Evolutionary conservation across 768 basidiomycete genomes (phyloP), one percentile per base, ranked within the genome.

Genomic region (Lactarius sp.): DNA sequence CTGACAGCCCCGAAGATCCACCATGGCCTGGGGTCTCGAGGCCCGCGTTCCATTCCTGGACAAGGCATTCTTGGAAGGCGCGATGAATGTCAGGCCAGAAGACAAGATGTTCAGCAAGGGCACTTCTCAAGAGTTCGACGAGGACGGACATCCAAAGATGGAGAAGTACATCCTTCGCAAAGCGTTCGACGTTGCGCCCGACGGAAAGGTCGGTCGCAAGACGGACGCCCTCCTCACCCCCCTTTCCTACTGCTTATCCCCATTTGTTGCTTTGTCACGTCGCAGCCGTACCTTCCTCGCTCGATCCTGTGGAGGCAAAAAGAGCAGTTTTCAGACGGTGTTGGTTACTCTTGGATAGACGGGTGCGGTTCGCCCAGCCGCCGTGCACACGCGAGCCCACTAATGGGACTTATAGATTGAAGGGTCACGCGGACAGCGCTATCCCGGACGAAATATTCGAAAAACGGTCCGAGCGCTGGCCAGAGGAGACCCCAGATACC

Each of bases 21-120:
- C 97, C 8, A 98, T 99, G 97, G 97, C 97, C 1, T 99, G 96
- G 95, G 97, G 97, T 66, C 85, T 99, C 52, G 97, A 99, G 74
- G 94, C 94, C 2, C 92, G 97, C 53, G 97, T 99, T 6, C 97
- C 97, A 13, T 99, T 99, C 86, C 85, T 99, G 60, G 97, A 99
- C 81, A 96, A 94, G 77, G 78, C 84, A 16, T 99, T 99, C 84
- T 80, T 99, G 57, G 94, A 98, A 59, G 90, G 90, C 22, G 82
- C 94, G 1, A 92, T 99, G 93, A 88, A 88, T 77, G 77, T 94
- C 69, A 87, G 95, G 68, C 83, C 97, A 2, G 83, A 86, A 70
- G 82, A 89, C 62, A 99, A 99, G 75, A 85, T 84, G 81, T 98
- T 98, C 78, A 80, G 71, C 70, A 98, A 94, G 74, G 93, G 92